Evolutionary conservation across 768 basidiomycete genomes (phyloP).

Genomic region (Suillus subaureus): DNA sequence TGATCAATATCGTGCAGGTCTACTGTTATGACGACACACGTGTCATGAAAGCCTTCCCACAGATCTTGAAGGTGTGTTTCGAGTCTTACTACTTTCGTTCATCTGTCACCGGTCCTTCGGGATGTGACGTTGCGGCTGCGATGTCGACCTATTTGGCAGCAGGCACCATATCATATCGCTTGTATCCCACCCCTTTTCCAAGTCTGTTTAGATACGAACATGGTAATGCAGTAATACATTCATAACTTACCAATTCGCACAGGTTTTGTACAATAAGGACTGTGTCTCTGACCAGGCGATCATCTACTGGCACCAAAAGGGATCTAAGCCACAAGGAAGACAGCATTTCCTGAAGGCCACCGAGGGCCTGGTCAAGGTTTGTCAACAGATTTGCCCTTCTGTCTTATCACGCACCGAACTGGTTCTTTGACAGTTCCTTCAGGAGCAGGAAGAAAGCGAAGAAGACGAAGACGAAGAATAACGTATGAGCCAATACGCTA

Average conservation of each 20-base stretch:
- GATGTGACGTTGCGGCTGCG: not conserved
- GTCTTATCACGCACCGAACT: slow-evolving; percentile 9
- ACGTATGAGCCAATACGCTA: slow-evolving; percentile 1
- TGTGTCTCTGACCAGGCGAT: slow-evolving; percentile 96
- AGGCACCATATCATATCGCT: not conserved
- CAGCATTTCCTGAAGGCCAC: slow-evolving; percentile 93
- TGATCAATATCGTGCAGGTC: slow-evolving; percentile 94
- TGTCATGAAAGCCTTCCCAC: slow-evolving; percentile 92
- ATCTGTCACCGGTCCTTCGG: not conserved
- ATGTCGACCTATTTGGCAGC: not conserved
- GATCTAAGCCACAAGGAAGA: slow-evolving; percentile 91
- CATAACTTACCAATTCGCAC: slow-evolving; percentile 19
- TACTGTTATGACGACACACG: slow-evolving; percentile 97
- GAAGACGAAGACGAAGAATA: slow-evolving; percentile 61
- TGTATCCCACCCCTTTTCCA: not conserved
- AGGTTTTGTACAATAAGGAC: slow-evolving; percentile 96
- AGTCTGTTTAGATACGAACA: not conserved
- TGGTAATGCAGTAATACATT: not conserved
- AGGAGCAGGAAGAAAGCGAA: slow-evolving; percentile 81
- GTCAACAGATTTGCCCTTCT: slow-evolving; percentile 16
- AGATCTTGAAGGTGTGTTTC: slow-evolving; percentile 78
- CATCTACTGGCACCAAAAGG: slow-evolving; percentile 98
- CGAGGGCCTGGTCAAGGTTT: slow-evolving; percentile 86
- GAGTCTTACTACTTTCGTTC: not conserved
- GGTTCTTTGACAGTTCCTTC: slow-evolving; percentile 74